Conservation (phyloP, 257 asterid genomes). For the Jasminum sambac region DNA sequence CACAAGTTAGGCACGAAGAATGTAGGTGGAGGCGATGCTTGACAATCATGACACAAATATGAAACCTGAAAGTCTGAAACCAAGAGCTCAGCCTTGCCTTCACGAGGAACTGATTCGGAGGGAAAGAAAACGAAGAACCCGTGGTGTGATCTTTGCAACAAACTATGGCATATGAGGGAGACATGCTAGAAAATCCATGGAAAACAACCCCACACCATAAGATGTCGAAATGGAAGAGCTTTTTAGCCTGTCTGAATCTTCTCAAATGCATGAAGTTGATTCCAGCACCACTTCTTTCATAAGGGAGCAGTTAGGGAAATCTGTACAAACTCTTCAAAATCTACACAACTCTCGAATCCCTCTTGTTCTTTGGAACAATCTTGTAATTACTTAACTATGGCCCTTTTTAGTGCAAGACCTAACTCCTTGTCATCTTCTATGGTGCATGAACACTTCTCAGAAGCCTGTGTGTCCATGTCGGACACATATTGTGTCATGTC, state of each 20-base stretch:
- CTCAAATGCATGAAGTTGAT: not conserved
- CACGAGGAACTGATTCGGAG: not conserved
- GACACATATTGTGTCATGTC: too few species aligned
- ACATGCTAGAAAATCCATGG: not conserved
- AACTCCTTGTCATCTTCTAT: too few species aligned
- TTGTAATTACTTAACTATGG: not conserved
- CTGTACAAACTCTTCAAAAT: not conserved
- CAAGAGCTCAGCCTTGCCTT: too few species aligned
- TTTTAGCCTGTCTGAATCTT: not conserved
- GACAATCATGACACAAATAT: not conserved
- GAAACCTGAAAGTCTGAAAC: too few species aligned
- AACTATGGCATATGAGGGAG: not conserved
- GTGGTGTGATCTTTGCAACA: not conserved
- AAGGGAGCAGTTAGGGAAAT: not conserved
- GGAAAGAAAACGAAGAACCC: not conserved
- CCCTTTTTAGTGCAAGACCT: not conserved
- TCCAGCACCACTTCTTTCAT: not conserved
- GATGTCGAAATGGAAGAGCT: not conserved
- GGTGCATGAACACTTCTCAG: too few species aligned
- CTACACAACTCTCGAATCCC: not conserved
- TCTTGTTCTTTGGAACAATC: not conserved
- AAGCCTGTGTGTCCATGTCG: too few species aligned
- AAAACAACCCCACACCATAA: not conserved
- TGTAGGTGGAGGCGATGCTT: not conserved
- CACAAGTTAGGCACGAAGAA: not conserved